Evolutionary conservation across 2,329 filamentous ascomycete species (phyloP).

Genomic region (Torrubiella hemipterigena): DNA sequence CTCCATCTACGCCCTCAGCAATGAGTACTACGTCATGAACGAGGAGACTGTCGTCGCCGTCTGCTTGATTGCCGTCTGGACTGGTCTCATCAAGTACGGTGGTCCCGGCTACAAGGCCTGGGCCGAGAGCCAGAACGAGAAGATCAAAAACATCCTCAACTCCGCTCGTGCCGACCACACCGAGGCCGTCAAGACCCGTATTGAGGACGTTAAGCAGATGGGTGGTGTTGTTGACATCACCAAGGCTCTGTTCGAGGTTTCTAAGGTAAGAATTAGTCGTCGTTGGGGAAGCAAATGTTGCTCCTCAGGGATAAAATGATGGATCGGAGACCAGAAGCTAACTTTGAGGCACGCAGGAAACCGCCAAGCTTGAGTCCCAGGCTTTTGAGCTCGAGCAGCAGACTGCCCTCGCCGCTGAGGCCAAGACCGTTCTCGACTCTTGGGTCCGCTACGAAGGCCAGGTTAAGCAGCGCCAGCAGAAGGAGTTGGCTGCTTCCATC

Average conservation of each 20-base stretch:
- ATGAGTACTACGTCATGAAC: slow-evolving; percentile 99
- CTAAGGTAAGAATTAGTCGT: slow-evolving; percentile 57
- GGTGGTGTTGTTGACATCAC: slow-evolving; percentile 89
- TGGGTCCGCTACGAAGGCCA: slow-evolving; percentile 98
- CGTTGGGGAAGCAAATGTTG: slow-evolving; percentile 3
- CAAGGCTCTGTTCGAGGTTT: slow-evolving; percentile 94
- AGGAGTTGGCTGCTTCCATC: slow-evolving; percentile 81
- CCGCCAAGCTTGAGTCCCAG: slow-evolving; percentile 87
- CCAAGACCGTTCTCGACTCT: slow-evolving; percentile 89
- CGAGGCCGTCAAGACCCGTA: slow-evolving; percentile 86
- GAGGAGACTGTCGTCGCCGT: slow-evolving; percentile 94
- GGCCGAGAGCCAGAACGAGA: slow-evolving; percentile 78
- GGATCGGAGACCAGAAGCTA: neutral
- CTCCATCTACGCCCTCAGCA: slow-evolving; percentile 92
- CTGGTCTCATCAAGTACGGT: slow-evolving; percentile 81
- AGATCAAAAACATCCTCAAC: slow-evolving; percentile 93
- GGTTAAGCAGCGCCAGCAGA: slow-evolving; percentile 98
- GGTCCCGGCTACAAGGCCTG: slow-evolving; percentile 87
- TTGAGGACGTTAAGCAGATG: slow-evolving; percentile 91
- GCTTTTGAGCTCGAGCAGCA: slow-evolving; percentile 96
- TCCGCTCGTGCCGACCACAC: slow-evolving; percentile 90
- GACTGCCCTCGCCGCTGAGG: slow-evolving; percentile 83
- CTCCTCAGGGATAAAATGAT: too few species aligned
- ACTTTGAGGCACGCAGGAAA: slow-evolving; percentile 53
- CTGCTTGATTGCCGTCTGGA: slow-evolving; percentile 88